Evolutionary conservation across 345 rosid species (phyloP).

Genomic region (Aquilaria malaccensis): DNA sequence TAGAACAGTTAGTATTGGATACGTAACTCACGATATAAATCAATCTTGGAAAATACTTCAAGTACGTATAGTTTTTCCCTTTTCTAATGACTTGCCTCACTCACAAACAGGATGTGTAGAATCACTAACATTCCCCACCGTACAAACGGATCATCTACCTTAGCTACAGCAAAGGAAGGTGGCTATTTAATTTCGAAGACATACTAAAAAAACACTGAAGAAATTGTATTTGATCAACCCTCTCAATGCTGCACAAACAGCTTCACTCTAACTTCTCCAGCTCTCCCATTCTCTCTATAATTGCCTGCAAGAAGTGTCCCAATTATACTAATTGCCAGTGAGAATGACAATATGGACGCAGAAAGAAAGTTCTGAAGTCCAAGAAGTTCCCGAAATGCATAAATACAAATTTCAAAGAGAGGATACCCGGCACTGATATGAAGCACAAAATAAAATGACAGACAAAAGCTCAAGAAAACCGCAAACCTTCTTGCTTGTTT

Average conservation of each 20-base stretch:
- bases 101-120: too few species aligned
- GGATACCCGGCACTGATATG: not conserved
- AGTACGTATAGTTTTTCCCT: too few species aligned
- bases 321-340: constrained; percentile 3
- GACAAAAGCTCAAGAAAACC: not conserved
- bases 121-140: too few species aligned
- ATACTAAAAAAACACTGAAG: too few species aligned
- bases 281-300: constrained; percentile 90
- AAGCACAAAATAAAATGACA: not conserved
- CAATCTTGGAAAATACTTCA: too few species aligned
- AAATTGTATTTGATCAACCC: not conserved
- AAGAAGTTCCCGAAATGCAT: not conserved
- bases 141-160: too few species aligned
- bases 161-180: too few species aligned
- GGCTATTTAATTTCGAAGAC: too few species aligned
- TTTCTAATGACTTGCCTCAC: too few species aligned
- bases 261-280: constrained; percentile 82
- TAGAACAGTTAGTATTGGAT: too few species aligned
- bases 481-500: constrained; percentile 93
- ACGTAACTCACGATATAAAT: too few species aligned
- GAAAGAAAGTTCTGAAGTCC: not conserved
- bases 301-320: constrained; percentile 50
- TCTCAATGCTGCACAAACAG: constrained; percentile 1
- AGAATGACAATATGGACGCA: not conserved
- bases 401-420: not conserved